Evolutionary conservation across 139 green algal genomes (phyloP).

Genomic region (Dunaliella sp.): DNA sequence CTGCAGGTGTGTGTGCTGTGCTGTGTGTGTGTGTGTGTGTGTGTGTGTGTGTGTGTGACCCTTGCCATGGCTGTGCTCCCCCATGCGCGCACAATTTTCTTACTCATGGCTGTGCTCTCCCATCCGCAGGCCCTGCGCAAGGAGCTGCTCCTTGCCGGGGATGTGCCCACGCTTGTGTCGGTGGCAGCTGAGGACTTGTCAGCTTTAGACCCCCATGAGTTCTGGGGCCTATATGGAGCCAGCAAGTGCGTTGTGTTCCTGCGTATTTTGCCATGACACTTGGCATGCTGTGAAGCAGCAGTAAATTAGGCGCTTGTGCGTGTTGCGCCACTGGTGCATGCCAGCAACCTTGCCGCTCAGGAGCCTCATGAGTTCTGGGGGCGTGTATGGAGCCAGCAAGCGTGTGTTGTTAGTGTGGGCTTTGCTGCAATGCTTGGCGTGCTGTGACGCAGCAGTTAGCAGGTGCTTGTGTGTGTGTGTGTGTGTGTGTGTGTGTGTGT

Average conservation of each 20-base stretch:
- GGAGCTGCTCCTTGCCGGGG: constrained; percentile 4
- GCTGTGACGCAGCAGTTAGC: neutral
- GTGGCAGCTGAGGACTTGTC: neutral
- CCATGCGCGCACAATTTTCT: too few relatives aligned
- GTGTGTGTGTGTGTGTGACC: too few relatives aligned
- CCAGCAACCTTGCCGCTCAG: too few relatives aligned
- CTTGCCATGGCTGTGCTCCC: neutral
- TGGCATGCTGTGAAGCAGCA: too few relatives aligned
- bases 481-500: neutral
- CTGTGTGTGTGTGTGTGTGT: too few relatives aligned
- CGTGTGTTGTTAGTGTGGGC: too few relatives aligned
- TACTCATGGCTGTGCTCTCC: neutral
- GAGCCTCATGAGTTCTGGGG: too few relatives aligned
- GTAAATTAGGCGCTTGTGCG: too few relatives aligned
- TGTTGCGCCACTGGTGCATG: too few relatives aligned
- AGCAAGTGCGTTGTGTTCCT: neutral
- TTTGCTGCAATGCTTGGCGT: too few relatives aligned
- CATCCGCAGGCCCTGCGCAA: constrained; percentile 1
- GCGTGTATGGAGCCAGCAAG: too few relatives aligned
- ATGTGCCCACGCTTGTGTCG: neutral
- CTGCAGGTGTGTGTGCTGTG: neutral
- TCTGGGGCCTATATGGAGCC: neutral
- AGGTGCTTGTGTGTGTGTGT: neutral
- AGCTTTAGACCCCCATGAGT: neutral
- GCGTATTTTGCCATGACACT: neutral